A percentile compares a stretch with the other conserved stretches of the same genome.
phyloP scores from a whole-genome alignment of 1,284 basidiomycete genomes.

The Fomitiporia mediterranea region DNA sequence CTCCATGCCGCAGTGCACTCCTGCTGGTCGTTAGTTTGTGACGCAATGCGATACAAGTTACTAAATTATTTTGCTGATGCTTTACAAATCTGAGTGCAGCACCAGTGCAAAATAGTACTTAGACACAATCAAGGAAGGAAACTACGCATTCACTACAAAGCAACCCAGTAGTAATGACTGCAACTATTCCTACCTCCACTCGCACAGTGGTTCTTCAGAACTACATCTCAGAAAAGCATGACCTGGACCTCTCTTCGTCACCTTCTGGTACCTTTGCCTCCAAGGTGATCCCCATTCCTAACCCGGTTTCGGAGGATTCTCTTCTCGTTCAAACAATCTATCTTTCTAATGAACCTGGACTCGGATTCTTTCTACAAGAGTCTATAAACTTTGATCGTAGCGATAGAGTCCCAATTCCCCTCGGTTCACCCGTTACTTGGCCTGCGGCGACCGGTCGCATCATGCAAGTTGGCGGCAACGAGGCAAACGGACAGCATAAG shows the following conservation, averaged over 20 bases:
- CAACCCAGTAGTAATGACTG: no score
- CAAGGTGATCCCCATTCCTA: constrained; percentile 13
- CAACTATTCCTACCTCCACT: constrained; percentile 1
- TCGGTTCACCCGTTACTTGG: constrained; percentile 26
- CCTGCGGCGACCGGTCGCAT: constrained; percentile 24
- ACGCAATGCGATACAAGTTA: no score
- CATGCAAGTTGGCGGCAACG: constrained; percentile 23
- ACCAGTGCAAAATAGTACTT: no score
- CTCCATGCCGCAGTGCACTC: no score
- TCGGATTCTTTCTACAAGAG: constrained; percentile 18
- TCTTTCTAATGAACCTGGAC: constrained; percentile 21
- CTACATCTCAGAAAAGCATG: background rate
- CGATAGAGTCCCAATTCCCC: constrained; percentile 24
- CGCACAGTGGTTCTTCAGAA: constrained; percentile 15
- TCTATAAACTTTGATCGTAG: constrained; percentile 17
- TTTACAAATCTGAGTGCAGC: no score
- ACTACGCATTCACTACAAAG: no score
- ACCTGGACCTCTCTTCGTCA: constrained; percentile 9
- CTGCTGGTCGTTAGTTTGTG: no score
- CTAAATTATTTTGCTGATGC: no score
- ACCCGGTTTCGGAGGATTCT: constrained; percentile 12
- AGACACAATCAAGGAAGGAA: no score
- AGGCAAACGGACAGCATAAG: constrained; percentile 10
- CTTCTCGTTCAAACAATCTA: constrained; percentile 16
- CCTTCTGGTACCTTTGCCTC: constrained; percentile 12